Evolutionary conservation across 2,329 filamentous ascomycete genomes (phyloP).

Genomic region (Ramichloridium luteum): DNA sequence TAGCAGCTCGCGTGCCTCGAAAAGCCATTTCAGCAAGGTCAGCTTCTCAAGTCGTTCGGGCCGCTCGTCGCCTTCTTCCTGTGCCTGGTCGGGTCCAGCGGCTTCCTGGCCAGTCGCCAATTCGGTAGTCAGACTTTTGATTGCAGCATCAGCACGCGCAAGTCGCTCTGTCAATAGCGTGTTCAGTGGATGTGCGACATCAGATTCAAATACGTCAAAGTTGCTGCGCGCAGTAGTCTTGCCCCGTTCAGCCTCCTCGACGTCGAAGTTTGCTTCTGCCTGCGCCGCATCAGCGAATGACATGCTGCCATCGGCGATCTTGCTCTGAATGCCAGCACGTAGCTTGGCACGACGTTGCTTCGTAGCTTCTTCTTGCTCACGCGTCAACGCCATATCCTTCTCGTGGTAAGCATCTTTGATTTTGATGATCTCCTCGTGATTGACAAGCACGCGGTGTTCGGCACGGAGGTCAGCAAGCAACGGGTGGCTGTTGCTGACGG

Average conservation of each 20-base stretch:
- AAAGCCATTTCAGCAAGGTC: constrained; percentile 91
- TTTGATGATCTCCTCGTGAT: constrained; percentile 57
- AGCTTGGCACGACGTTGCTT: constrained; percentile 21
- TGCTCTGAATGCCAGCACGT: constrained; percentile 53
- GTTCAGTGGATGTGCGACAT: constrained; percentile 74
- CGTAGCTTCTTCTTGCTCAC: constrained; percentile 30
- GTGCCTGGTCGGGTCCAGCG: constrained; percentile 65
- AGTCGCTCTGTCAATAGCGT: constrained; percentile 68
- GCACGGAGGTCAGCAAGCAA: constrained; percentile 68
- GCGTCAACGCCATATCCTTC: constrained; percentile 26
- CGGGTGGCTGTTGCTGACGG: constrained; percentile 91
- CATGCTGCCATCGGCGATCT: constrained; percentile 66
- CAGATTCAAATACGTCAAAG: constrained; percentile 73
- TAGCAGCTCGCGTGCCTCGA: constrained; percentile 79
- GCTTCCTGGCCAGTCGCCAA: constrained; percentile 60
- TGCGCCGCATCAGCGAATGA: constrained; percentile 66
- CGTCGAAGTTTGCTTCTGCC: constrained; percentile 63
- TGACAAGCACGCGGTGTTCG: constrained; percentile 60
- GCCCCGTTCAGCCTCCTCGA: constrained; percentile 55
- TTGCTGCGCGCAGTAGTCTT: constrained; percentile 66
- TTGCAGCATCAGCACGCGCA: constrained; percentile 59
- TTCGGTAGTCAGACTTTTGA: constrained; percentile 59
- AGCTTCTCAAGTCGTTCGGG: constrained; percentile 90
- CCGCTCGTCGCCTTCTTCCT: constrained; percentile 90
- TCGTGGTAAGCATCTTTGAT: constrained; percentile 24